These are phyloP conservation scores for Oligophagozyma castellii DNA, from an alignment of 1,139 yeast genomes.

Conservation along the genomic window DNA sequence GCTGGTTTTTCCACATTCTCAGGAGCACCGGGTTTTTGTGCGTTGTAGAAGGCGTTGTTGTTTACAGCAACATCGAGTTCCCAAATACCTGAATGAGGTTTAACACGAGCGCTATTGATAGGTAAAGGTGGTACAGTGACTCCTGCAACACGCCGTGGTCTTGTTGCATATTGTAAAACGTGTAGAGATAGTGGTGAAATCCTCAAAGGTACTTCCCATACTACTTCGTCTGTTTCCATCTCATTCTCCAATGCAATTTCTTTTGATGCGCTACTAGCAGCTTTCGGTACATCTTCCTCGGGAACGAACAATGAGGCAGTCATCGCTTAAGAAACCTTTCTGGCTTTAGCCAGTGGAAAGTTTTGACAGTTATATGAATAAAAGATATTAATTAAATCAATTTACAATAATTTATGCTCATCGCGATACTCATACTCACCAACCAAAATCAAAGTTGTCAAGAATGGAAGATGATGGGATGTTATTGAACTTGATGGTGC, in stretches of 20 bases:
- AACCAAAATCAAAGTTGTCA: no score
- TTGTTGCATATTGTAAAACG: conserved; percentile 62
- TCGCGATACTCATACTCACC: no score
- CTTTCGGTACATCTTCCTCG: conserved; percentile 2
- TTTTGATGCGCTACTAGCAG: no score
- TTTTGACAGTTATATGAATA: no score
- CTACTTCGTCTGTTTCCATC: conserved; percentile 69
- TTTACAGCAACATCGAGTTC: conserved; percentile 65
- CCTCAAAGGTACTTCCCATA: conserved; percentile 61
- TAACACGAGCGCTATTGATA: conserved; percentile 40
- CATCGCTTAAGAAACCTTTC: no score
- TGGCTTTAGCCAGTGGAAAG: no score
- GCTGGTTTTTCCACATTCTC: conserved; percentile 46
- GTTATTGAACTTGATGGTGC: no score
- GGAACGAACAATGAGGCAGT: neutral
- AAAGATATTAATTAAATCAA: no score
- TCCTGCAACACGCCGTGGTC: conserved; percentile 38
- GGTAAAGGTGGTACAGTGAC: conserved; percentile 30
- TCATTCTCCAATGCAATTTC: no score
- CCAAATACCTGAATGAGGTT: conserved; percentile 43
- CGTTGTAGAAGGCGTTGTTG: conserved; percentile 47
- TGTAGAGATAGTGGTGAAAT: conserved; percentile 27
- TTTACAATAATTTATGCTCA: no score
- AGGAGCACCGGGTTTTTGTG: no score
- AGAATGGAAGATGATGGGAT: no score